These are phyloP conservation scores for Rhizoctonia solani DNA, from an alignment of 1,284 basidiomycete genomes.

Conservation along the genomic window DNA sequence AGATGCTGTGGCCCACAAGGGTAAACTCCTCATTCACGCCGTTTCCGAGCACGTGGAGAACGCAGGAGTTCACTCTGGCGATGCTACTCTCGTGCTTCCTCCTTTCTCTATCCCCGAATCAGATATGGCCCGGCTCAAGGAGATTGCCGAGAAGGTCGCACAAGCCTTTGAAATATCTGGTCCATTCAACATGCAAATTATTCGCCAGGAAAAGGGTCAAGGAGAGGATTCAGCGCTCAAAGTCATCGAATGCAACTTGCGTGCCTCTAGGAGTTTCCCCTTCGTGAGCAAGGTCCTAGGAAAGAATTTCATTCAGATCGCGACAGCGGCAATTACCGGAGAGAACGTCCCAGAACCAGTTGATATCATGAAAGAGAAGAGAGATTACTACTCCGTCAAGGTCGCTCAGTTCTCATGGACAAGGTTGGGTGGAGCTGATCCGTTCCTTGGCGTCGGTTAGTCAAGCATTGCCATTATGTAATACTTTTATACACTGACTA, in stretches of 20 bases:
- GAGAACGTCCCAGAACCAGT: slow-evolving; percentile 89
- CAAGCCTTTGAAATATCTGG: slow-evolving; percentile 95
- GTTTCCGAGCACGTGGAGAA: slow-evolving; percentile 99
- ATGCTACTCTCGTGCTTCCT: slow-evolving; percentile 97
- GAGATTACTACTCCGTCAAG: slow-evolving; percentile 96
- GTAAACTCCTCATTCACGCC: slow-evolving; percentile 93
- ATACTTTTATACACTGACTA: slow-evolving; percentile 8
- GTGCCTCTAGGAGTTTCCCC: slow-evolving; percentile 97
- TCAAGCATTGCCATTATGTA: slow-evolving; percentile 38
- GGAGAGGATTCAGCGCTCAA: slow-evolving; percentile 74
- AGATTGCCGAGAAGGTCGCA: slow-evolving; percentile 94
- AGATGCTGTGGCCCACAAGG: slow-evolving; percentile 95
- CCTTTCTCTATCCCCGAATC: slow-evolving; percentile 79
- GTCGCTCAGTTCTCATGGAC: slow-evolving; percentile 99
- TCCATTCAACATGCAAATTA: slow-evolving; percentile 99
- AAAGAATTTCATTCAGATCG: slow-evolving; percentile 95
- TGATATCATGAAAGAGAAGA: slow-evolving; percentile 90
- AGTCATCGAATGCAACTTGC: slow-evolving; percentile 98
- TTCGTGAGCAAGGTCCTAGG: slow-evolving; percentile 99
- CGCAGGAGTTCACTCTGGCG: slow-evolving; percentile 98
- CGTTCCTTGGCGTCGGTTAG: slow-evolving; percentile 92
- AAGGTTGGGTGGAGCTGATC: slow-evolving; percentile 90
- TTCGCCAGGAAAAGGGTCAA: slow-evolving; percentile 64
- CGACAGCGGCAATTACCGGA: slow-evolving; percentile 89
- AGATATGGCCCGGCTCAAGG: slow-evolving; percentile 88